Percentiles rank a stretch among this genome's conserved stretches.
Evolutionary conservation across 805 yeast species (phyloP).

Genomic region (Blastobotrys peoriensis): DNA sequence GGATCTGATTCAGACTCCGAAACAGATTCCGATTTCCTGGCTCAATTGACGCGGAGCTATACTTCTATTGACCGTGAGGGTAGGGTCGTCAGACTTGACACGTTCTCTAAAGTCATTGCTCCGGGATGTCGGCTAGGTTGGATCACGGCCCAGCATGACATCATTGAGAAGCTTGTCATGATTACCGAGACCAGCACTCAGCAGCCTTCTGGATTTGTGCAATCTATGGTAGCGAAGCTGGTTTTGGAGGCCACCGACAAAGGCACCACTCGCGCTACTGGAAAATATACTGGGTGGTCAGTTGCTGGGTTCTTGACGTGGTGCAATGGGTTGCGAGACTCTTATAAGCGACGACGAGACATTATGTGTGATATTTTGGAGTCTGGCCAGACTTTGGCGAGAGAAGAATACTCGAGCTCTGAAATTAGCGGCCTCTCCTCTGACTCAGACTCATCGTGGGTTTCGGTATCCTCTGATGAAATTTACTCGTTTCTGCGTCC

Average conservation of each 20-base stretch:
- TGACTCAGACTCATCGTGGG: slow-evolving; percentile 6
- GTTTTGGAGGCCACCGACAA: slow-evolving; percentile 78
- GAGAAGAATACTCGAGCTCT: slow-evolving; percentile 1
- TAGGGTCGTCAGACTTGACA: slow-evolving; percentile 80
- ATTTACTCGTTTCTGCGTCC: slow-evolving; percentile 25
- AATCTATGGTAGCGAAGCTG: slow-evolving; percentile 60
- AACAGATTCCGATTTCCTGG: slow-evolving; percentile 9
- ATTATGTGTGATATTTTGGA: slow-evolving; percentile 69
- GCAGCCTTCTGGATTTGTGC: slow-evolving; percentile 78
- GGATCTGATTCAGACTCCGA: slow-evolving; percentile 35
- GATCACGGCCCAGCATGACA: slow-evolving; percentile 66
- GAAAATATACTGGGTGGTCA: slow-evolving; percentile 7
- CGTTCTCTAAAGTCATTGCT: slow-evolving; percentile 85
- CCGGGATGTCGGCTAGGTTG: slow-evolving; percentile 92
- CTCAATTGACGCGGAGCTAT: slow-evolving; percentile 68
- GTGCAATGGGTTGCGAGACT: slow-evolving; percentile 65
- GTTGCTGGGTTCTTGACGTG: slow-evolving; percentile 57
- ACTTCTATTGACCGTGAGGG: slow-evolving; percentile 80
- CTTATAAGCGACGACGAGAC: slow-evolving; percentile 82
- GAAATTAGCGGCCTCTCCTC: slow-evolving; percentile 5
- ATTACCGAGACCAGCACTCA: slow-evolving; percentile 78
- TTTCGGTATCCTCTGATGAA: neutral
- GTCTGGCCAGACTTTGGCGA: slow-evolving; percentile 35
- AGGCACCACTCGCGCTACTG: neutral
- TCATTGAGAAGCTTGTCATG: slow-evolving; percentile 61